Evolutionary conservation across 371 early-diverging fungal species (phyloP).

Genomic region (Sporodiniella umbellata): DNA sequence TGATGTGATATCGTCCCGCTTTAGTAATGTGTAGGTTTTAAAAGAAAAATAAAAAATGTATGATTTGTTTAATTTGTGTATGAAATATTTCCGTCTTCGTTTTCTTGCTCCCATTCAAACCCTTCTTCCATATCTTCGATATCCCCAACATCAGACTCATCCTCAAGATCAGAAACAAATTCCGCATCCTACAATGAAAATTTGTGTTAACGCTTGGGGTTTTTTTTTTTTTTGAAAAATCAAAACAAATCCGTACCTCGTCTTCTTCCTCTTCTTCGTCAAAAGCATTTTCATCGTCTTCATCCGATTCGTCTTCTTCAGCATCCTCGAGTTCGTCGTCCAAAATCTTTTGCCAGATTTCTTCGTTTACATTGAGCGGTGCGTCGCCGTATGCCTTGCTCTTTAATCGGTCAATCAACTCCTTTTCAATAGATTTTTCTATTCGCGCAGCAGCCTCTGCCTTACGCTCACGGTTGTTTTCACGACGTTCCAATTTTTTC

Average conservation of each 20-base stretch:
- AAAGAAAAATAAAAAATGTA: too few species aligned
- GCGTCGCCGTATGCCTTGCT: slow-evolving; percentile 92
- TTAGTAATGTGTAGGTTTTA: too few species aligned
- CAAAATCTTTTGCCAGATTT: slow-evolving; percentile 77
- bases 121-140: slow-evolving; percentile 34
- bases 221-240: background rate
- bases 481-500: slow-evolving; percentile 94
- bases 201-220: too few species aligned
- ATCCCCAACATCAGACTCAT: slow-evolving; percentile 36
- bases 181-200: slow-evolving; percentile 19
- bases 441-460: slow-evolving; percentile 94
- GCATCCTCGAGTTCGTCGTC: slow-evolving; percentile 67
- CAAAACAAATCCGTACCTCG: slow-evolving; percentile 25
- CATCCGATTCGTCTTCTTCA: slow-evolving; percentile 74
- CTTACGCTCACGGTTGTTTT: slow-evolving; percentile 87
- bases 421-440: slow-evolving; percentile 96
- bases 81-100: slow-evolving; percentile 19
- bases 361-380: slow-evolving; percentile 87
- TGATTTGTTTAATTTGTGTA: slow-evolving; percentile 6
- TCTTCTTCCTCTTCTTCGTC: slow-evolving; percentile 55
- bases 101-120: slow-evolving; percentile 32
- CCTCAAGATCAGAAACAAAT: slow-evolving; percentile 32
- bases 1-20: too few species aligned
- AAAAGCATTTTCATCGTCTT: slow-evolving; percentile 60
- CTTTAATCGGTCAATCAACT: slow-evolving; percentile 93